Evolutionary conservation across 1,139 yeast species (phyloP).

Genomic region (Protomyces inouyei): DNA sequence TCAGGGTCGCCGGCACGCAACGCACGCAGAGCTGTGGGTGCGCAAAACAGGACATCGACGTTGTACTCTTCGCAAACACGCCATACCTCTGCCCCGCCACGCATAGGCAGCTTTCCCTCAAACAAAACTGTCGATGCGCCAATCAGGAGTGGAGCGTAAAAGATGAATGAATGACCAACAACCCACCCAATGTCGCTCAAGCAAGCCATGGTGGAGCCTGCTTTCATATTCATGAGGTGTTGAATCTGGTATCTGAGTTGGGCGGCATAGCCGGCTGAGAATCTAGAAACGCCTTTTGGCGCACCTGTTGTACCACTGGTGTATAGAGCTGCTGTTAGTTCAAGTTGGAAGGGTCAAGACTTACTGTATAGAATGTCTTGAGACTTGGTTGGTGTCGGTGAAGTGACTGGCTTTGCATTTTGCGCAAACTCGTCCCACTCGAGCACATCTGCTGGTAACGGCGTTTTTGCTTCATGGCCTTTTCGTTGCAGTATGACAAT

Average conservation of each 20-base stretch:
- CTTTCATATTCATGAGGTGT: conserved; percentile 11
- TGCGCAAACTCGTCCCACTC: conserved; percentile 3
- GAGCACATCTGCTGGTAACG: background rate
- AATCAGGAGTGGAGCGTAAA: conserved; percentile 17
- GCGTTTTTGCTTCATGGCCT: background rate
- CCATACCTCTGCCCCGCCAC: conserved; percentile 18
- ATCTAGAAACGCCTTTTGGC: conserved; percentile 18
- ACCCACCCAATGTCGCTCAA: conserved; percentile 23
- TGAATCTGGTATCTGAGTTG: conserved; percentile 16
- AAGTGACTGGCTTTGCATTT: conserved; percentile 5
- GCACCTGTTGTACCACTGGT: conserved; percentile 26
- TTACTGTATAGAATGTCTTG: conserved; percentile 7
- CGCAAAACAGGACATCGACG: conserved; percentile 22
- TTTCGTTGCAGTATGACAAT: conserved; percentile 9
- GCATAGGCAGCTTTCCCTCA: conserved; percentile 25
- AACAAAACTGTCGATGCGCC: conserved; percentile 16
- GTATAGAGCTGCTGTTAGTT: conserved; percentile 2
- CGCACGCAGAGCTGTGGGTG: conserved; percentile 24
- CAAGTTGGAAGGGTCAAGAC: background rate
- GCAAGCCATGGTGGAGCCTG: conserved; percentile 12
- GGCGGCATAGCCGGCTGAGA: conserved; percentile 5
- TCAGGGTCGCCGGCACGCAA: conserved; percentile 12
- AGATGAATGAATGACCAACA: conserved; percentile 22
- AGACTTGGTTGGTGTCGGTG: conserved; percentile 10
- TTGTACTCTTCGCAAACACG: conserved; percentile 20